Evolutionary conservation across 352 stramenopile genomes (phyloP).

Genomic region (Phytopythium vexans): DNA sequence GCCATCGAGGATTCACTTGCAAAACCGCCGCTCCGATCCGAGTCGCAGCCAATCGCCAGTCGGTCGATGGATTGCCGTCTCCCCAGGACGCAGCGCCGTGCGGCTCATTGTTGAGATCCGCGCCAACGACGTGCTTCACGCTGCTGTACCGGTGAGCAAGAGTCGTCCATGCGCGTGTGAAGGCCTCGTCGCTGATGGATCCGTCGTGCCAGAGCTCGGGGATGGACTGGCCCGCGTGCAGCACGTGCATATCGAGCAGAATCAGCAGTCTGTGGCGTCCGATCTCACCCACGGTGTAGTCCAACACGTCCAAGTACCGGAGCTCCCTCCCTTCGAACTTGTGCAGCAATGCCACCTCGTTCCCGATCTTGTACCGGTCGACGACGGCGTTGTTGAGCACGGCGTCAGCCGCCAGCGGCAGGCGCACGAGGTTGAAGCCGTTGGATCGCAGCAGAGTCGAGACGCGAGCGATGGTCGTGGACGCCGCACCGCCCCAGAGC

Average conservation of each 20-base stretch:
- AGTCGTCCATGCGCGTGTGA: constrained; percentile 31
- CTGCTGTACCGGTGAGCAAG: constrained; percentile 28
- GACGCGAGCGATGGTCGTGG: constrained; percentile 39
- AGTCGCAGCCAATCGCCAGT: constrained; percentile 45
- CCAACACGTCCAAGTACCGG: constrained; percentile 50
- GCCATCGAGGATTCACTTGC: constrained; percentile 27
- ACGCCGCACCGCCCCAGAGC: constrained; percentile 51
- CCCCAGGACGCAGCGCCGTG: constrained; percentile 50
- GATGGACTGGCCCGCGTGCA: constrained; percentile 32
- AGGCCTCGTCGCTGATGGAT: constrained; percentile 9
- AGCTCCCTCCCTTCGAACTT: constrained; percentile 25
- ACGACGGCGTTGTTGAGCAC: constrained; percentile 30
- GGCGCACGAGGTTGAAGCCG: constrained; percentile 48
- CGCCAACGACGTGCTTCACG: constrained; percentile 45
- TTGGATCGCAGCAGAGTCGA: constrained; percentile 29
- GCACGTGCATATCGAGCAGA: constrained; percentile 48
- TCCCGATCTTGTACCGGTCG: constrained; percentile 40
- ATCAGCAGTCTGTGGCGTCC: constrained; percentile 31
- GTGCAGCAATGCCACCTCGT: constrained; percentile 28
- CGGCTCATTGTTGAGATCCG: constrained; percentile 59
- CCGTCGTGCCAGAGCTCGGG: constrained; percentile 43
- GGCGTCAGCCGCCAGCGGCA: constrained; percentile 46
- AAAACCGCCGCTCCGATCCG: constrained; percentile 23
- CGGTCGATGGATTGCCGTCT: constrained; percentile 22
- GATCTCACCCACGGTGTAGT: constrained; percentile 38